Conservation (phyloP, 164 flowering plant species). For the Litsea cubeba region DNA sequence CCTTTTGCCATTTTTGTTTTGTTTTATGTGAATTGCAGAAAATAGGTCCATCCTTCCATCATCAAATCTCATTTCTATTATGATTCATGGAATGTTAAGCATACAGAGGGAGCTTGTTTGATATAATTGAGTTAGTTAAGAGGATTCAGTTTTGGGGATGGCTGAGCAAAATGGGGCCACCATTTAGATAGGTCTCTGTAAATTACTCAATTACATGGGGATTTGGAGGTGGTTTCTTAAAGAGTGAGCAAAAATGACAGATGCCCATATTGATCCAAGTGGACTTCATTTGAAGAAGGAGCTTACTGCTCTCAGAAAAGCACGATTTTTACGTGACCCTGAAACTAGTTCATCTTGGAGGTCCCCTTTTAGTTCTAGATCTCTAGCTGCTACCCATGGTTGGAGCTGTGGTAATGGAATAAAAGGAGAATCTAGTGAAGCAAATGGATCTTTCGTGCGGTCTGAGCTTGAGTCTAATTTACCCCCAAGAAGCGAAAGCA, state of each 20-base stretch:
- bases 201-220: background rate
- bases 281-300: slow-evolving; percentile 81
- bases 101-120: background rate
- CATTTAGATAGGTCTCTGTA: background rate
- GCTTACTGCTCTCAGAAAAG: slow-evolving; percentile 81
- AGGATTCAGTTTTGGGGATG: background rate
- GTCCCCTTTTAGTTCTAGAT: slow-evolving; percentile 66
- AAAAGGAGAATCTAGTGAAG: slow-evolving; percentile 8
- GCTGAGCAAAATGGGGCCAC: background rate
- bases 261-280: slow-evolving; percentile 45
- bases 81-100: background rate
- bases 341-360: slow-evolving; percentile 87
- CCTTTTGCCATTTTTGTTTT: no score
- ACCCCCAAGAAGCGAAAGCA: slow-evolving; percentile 13
- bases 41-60: background rate
- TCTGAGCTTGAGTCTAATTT: slow-evolving; percentile 17
- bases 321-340: slow-evolving; percentile 77
- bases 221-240: slow-evolving; percentile 3
- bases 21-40: background rate
- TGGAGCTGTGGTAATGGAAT: slow-evolving; percentile 17
- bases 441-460: slow-evolving; percentile 7
- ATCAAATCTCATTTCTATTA: background rate
- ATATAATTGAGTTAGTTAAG: background rate
- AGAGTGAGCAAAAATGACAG: slow-evolving; percentile 33
- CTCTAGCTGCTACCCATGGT: slow-evolving; percentile 26